Percentiles rank a stretch among this genome's conserved stretches.
These are phyloP conservation scores for Apiotrichum domesticum DNA, from an alignment of 1,284 basidiomycete genomes.

Conservation along the genomic window DNA sequence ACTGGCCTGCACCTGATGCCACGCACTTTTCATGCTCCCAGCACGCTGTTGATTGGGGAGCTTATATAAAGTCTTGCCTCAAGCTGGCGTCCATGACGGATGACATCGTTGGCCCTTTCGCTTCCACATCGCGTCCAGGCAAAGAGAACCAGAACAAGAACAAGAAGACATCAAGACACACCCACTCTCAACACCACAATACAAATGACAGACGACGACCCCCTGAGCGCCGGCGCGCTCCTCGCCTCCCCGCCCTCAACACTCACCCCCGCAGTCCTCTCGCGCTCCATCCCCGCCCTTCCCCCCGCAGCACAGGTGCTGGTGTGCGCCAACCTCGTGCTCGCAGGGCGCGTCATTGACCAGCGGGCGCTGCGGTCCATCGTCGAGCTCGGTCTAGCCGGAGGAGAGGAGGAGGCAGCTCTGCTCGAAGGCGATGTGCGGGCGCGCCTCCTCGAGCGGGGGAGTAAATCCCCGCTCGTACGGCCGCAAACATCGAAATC, in stretches of 20 bases:
- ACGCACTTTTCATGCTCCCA: too few species aligned
- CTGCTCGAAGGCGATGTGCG: constrained; percentile 17
- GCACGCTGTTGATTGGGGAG: too few species aligned
- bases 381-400: constrained; percentile 26
- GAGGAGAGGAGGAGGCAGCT: constrained; percentile 7
- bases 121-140: too few species aligned
- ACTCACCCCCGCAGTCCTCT: constrained; percentile 3
- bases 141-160: too few species aligned
- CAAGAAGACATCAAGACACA: too few species aligned
- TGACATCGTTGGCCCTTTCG: too few species aligned
- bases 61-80: too few species aligned
- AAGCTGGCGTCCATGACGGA: too few species aligned
- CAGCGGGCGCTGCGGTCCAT: constrained; percentile 26
- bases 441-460: constrained; percentile 2
- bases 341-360: constrained; percentile 11
- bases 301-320: constrained; percentile 1
- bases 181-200: too few species aligned
- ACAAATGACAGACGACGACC: neutral
- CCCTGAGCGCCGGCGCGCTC: constrained; percentile 1
- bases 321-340: constrained; percentile 17
- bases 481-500: too few species aligned
- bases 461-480: neutral
- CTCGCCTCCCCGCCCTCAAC: constrained; percentile 2
- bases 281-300: constrained; percentile 5
- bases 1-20: too few species aligned